Base-by-base conservation (phyloP, 176 grass and related monocot species). In the Saccharum officinarum region DNA sequence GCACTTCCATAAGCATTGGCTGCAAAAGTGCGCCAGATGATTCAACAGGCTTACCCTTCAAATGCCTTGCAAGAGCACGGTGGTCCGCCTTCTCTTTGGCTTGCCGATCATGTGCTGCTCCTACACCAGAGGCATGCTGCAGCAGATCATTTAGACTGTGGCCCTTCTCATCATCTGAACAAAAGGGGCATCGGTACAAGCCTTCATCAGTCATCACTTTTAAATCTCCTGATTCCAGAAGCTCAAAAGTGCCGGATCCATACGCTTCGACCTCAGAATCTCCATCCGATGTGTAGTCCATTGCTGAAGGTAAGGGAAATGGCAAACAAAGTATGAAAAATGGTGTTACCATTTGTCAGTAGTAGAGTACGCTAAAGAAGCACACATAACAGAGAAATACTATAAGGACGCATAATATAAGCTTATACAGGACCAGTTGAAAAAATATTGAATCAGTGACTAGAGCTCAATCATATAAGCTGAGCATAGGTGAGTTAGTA, bases 151-250 rank as follows among this genome's bases (percentile, higher is more conserved):
- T 80, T 33, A 59, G 67, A 50, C 38, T 88, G 25, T 79, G 92
- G 0, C 76, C 81, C 70, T 81, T 87, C 36, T 88, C 83, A 85
- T 85, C 92, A 60, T 87, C 88, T 8, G 50, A 37, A 88, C 95
- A 97, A 62, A 97, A 97, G 20, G 95, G 95, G 31, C 95, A 94
- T 66, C n/a, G 77, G 59, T 86, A 94, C 16, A 63, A 28, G 4
- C 37, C 66, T 49, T 91, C 82, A 15, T 74, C 84, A 46, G 54
- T 85, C 67, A 80, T 88, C 65, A 94, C 81, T 86, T 82, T 76
- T 12, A 80, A 71, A 73, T 78, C 47, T 60, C 95, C 90, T 79
- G 82, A 85, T 59, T 88, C 87, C 14, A 97, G 75, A 36, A 77
- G 70, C 8, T 33, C 16, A 59, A 86, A 94, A 59, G 74, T 77